Base-by-base conservation (phyloP, 179 eudicot species). In the Carnegiea gigantea region DNA sequence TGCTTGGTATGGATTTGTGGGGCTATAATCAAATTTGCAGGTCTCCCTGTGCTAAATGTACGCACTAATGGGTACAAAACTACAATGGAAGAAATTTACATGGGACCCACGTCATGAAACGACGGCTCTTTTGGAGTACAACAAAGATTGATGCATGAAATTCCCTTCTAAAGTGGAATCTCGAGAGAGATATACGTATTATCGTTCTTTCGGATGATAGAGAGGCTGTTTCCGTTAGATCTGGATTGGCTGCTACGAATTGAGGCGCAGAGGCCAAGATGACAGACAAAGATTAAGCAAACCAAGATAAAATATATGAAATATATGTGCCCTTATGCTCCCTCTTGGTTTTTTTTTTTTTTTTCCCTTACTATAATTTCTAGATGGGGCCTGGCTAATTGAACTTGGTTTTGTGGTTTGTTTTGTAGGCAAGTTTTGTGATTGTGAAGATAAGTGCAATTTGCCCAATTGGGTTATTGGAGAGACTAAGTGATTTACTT, bases 361-460 rank as follows among this genome's bases (percentile, higher is more conserved):
- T 73, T 40, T 71, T n/a, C n/a, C n/a, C 65, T 67, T 11, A 53
- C 23, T 44, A 68, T 57, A 17, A 21, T 64, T 80, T 78, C 11
- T 5, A 23, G 4, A 74, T 44, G 20, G n/a, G n/a, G 4, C 12
- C 60, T 64, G 71, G 7, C 84, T 82, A 79, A 82, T 77, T 24
- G 4, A 30, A 72, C n/a, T 79, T 72, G 36, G 36, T 24, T 30
- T 60, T 38, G 14, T 51, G 44, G 40, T 75, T 46, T 24, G 68
- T 83, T 78, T 68, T 82, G 49, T 87, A 95, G 98, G 93, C 93
- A 9, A 95, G 98, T 83, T 93, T 85, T 80, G 90, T 90, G 65
- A 89, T 89, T 48, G 93, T 91, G 86, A 97, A 97, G 89, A 88
- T 95, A 57, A 91, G 98, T 33, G 98, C 98, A 79, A 93, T 97